Conservation (phyloP, 495 filamentous ascomycete species). For the Lasiosphaeria ovina region DNA sequence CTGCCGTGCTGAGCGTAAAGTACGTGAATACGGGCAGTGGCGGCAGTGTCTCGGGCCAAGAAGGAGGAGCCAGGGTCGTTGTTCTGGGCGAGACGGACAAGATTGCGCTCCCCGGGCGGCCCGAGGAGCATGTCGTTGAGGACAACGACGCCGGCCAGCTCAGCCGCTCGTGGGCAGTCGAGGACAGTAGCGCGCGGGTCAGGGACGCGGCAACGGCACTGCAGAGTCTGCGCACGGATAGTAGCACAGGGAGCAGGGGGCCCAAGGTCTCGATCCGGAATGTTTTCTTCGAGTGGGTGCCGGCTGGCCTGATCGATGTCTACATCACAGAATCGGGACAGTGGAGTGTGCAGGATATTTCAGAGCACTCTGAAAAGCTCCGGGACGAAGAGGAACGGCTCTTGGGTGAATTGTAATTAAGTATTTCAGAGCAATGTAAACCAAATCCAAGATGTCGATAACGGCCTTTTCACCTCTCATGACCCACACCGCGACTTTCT, state of each 20-base stretch:
- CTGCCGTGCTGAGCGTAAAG: slow-evolving; percentile 51
- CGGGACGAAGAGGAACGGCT: slow-evolving; percentile 27
- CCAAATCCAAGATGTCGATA: background rate
- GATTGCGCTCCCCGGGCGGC: slow-evolving; percentile 45
- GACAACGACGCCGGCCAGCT: slow-evolving; percentile 52
- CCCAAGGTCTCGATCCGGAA: slow-evolving; percentile 50
- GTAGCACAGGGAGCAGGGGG: slow-evolving; percentile 3
- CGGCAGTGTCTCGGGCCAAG: background rate
- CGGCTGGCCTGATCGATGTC: slow-evolving; percentile 48
- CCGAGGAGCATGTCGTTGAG: slow-evolving; percentile 38
- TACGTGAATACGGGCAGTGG: slow-evolving; percentile 26
- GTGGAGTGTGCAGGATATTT: slow-evolving; percentile 33
- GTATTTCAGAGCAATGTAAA: background rate
- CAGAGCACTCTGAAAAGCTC: slow-evolving; percentile 27
- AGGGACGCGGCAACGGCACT: slow-evolving; percentile 17
- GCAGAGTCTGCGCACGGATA: background rate
- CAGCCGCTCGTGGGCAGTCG: slow-evolving; percentile 42
- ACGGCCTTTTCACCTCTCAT: too few relatives aligned
- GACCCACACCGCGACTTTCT: too few relatives aligned
- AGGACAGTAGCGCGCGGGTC: slow-evolving; percentile 20
- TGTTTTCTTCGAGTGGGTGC: slow-evolving; percentile 67
- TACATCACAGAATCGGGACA: slow-evolving; percentile 56
- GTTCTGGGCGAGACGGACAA: slow-evolving; percentile 61
- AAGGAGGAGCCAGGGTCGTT: slow-evolving; percentile 41
- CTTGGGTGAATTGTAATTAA: slow-evolving; percentile 33